Evolutionary conservation across 371 early-diverging fungal species (phyloP).

Genomic region (Mucor circinelloides): DNA sequence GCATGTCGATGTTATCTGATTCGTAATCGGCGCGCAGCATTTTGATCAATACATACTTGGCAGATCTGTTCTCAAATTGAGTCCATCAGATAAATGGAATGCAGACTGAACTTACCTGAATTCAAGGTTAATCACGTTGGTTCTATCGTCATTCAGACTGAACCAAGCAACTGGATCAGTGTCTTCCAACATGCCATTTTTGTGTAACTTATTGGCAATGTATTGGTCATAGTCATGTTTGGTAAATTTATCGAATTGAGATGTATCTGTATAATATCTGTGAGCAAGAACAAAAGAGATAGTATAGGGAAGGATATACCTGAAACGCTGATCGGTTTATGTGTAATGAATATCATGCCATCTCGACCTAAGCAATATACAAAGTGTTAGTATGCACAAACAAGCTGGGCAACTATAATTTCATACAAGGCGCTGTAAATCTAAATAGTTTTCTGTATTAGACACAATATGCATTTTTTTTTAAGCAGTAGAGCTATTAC

Average conservation of each 20-base stretch:
- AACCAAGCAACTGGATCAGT: constrained; percentile 29
- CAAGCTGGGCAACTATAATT: not conserved
- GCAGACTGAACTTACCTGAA: not conserved
- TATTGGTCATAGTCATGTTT: constrained; percentile 20
- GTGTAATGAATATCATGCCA: constrained; percentile 25
- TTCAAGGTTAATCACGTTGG: constrained; percentile 1
- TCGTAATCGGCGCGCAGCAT: constrained; percentile 13
- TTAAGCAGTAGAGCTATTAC: not conserved
- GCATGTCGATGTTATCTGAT: constrained; percentile 24
- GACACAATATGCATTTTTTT: not conserved
- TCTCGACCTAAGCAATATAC: constrained; percentile 13
- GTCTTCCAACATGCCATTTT: constrained; percentile 10
- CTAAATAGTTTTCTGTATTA: constrained; percentile 1
- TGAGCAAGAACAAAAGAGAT: too few species aligned
- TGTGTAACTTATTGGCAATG: not conserved
- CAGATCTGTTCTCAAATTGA: constrained; percentile 12
- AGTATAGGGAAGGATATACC: too few species aligned
- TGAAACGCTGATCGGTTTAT: constrained; percentile 16
- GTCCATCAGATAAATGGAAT: not conserved
- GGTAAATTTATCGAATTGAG: constrained; percentile 21
- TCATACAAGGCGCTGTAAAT: constrained; percentile 24
- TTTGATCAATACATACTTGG: constrained; percentile 27
- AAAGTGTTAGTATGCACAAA: not conserved
- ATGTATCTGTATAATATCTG: constrained; percentile 3
- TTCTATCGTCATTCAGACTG: constrained; percentile 2